Evolutionary conservation across 495 filamentous ascomycete species (phyloP), one percentile per base, ranked within the genome.

Genomic region (Neohortaea acidophila): DNA sequence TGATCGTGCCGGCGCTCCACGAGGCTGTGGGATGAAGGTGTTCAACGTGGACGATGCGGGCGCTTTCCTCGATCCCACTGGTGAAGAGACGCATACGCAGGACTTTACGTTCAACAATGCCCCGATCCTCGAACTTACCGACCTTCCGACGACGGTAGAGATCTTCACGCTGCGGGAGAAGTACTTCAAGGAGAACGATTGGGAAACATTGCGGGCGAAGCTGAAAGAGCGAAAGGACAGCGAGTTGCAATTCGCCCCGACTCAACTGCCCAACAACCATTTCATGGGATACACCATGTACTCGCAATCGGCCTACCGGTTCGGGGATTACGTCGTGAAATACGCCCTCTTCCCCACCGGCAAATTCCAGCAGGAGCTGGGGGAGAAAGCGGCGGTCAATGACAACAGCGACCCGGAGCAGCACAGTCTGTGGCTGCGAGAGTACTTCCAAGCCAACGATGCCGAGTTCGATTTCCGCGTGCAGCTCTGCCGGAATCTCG

Each of bases 41-140:
- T 64, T 62, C 40, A 53, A 55, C 23, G 58, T 64, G 12, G 32
- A 58, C 4, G 38, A 27, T n/a, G 4, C 38, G 18, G 59, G 61
- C 8, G 59, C 64, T 20, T 64, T 61, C 53, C 60, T 64, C 33
- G 15, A 32, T 19, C 5, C 9, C 12, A 27, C 24, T 9, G 57
- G 57, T 21, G 47, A 54, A 34, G 47, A 49, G 33, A 51, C 38
- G 20, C 50, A 54, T 1, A 59, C 62, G 4, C 60, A 65, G 33
- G 60, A 64, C 45, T 59, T 66, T 36, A 57, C 63, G 28, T 65
- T 67, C 45, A 67, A 69, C 41, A 59, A 51, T 41, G 60, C 53
- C 4, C 66, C 60, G 10, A 56, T 56, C 4, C 54, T 66, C 22
- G 60, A 70, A 27, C 55, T 68, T 6, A 58, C 58, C 12, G 53